Base-by-base conservation (phyloP, 306 rosid species). In the Delonix regia region DNA sequence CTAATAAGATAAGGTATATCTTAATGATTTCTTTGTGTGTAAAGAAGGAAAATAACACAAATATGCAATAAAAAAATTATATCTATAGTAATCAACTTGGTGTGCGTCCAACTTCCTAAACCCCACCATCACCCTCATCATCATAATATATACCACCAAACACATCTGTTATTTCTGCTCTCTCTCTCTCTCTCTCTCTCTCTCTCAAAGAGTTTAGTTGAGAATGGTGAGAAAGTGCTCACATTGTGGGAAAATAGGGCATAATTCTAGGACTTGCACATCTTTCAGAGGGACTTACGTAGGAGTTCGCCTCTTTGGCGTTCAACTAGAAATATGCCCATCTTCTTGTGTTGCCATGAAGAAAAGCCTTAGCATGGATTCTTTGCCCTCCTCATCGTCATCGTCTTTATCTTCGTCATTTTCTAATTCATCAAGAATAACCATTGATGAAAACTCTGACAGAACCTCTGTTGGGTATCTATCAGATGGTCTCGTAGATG, bases 211-310 rank as follows among this genome's bases (percentile, higher is more conserved):
- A 72, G 21, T 73, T 67, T 75, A 45, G 69, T 34, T 68, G 69
- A 83, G 70, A 73, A 92, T 95, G 99, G 98, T 89, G 0, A 92
- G 99, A 75, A 95, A 95, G 89, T 95, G 99, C 82, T 95, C 99
- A 18, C 98, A 95, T 86, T 95, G 99, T 87, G 96, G 98, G 69
- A 90, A 83, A 70, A 84, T 88, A 77, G 99, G 99, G 25, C 99
- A 95, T 71, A 95, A 95, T 85, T 95, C 97, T 10, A 92, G 99
- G 66, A 95, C 99, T 7, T 95, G 99, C 85, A 73, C 97, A 10
- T 89, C 87, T 77, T 74, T 70, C 38, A 88, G 86, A 82, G 80
- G 60, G 3, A 59, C 51, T 74, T 63, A 49, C 41, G 83, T 67
- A 72, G 88, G 93, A 53, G 78, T 92, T 66, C 85, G 93, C 69